Evolutionary conservation across 345 rosid species (phyloP), one percentile per base, ranked within the genome.

Genomic region (Pugionium dolabratum): DNA sequence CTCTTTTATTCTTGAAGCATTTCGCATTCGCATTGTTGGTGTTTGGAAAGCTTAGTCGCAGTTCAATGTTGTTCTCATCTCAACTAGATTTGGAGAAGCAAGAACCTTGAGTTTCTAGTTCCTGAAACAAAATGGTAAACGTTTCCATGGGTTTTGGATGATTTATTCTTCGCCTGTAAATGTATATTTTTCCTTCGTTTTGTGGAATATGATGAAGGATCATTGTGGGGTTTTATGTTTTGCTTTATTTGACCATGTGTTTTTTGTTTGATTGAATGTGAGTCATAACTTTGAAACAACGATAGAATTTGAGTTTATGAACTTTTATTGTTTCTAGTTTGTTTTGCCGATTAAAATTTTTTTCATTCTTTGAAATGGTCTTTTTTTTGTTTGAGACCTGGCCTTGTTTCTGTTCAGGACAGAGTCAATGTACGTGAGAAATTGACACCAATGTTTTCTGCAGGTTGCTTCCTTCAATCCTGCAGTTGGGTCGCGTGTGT

Each of bases 401-500:
- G 36, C 36, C 3, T 34, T 5, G 36, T 34, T 34, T 34, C 36
- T 34, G 3, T 34, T 34, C 5, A 5, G 3, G 5, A 34, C 5
- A 34, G 36, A 34, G 36, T 34, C 36, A 34, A 34, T 34, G 36
- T 34, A 34, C 36, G 36, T 3, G 4, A 34, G 3, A 34, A 18
- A 18, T 18, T 18, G 18, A 18, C 18, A 18, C 18, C 18, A 18
- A 18, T 51, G 26, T 58, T 33, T 29, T 69, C 65, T 80, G 73
- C 80, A 94, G 99, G 91, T 80, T 68, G 71, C 83, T 64, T 54
- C 77, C 58, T 78, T 79, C 59, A 79, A 75, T 76, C 79, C 83
- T 59, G 77, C 67, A 7, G 91, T 85, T 59, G 96, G 96, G 67
- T 84, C 97, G 63, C 84, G 73, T 62, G 95, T 91, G 70, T 95